Conservation (phyloP, 768 basidiomycete species). For the Boletus huronensis region DNA sequence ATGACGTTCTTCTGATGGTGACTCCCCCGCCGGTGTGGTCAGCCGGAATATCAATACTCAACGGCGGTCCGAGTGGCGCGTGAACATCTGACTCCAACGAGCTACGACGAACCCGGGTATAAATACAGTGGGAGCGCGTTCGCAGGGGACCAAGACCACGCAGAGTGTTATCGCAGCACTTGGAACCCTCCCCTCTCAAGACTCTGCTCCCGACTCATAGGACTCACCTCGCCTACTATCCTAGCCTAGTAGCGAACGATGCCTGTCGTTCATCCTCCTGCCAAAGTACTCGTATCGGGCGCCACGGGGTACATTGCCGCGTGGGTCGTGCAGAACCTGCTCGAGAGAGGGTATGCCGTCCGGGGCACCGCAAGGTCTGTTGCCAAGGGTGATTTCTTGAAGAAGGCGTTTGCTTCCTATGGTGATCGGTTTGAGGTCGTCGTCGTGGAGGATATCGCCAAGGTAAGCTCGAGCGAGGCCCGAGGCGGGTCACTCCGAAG, state of each 20-base stretch:
- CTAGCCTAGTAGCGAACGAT: slow-evolving; percentile 10
- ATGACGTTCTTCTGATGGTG: too few species aligned
- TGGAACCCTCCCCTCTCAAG: too few species aligned
- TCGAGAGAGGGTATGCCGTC: slow-evolving; percentile 60
- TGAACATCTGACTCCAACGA: background rate
- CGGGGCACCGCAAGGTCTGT: slow-evolving; percentile 64
- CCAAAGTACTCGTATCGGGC: slow-evolving; percentile 31
- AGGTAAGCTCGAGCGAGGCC: slow-evolving; percentile 33
- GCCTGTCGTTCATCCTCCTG: slow-evolving; percentile 25
- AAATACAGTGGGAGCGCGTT: background rate
- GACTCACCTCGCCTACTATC: background rate
- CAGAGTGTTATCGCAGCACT: background rate
- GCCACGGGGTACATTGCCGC: slow-evolving; percentile 24
- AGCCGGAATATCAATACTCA: background rate
- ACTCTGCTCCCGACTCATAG: background rate
- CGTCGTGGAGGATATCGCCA: slow-evolving; percentile 66
- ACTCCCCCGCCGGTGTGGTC: too few species aligned
- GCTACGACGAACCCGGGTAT: background rate
- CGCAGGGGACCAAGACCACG: too few species aligned
- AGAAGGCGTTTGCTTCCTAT: slow-evolving; percentile 48
- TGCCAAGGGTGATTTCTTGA: slow-evolving; percentile 57
- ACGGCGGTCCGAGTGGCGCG: background rate
- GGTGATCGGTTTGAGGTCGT: slow-evolving; percentile 61
- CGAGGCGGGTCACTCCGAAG: background rate
- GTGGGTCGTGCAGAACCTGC: slow-evolving; percentile 53